Evolutionary conservation across 495 filamentous ascomycete genomes (phyloP), one percentile per base, ranked within the genome.

Genomic region (Penicillium riverlandense): DNA sequence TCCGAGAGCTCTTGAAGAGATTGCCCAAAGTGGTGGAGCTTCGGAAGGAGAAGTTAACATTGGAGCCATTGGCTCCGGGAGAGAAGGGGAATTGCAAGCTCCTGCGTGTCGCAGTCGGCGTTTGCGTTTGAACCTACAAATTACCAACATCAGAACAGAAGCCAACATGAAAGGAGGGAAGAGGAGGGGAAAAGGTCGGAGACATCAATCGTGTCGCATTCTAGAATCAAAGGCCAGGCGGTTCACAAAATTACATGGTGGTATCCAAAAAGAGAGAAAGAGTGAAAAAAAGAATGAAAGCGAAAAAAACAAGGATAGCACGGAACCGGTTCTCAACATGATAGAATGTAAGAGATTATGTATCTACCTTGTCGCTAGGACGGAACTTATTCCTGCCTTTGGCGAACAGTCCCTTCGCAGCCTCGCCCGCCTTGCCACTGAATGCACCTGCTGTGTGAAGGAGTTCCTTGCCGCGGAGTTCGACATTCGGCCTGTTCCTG

Each of bases 311-410:
- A 47, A 15, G 44, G 7, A 22, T 37, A 39, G 27, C 40, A 40
- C 37, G 30, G 49, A 43, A 36, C 47, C 44, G 48, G 43, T 44
- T 40, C 53, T 50, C 43, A 41, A 47, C 43, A 37, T 36, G 39
- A 49, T 35, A 47, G 45, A 46, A 45, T 43, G 61, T 66, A 69
- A 59, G 66, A 75, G 67, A 74, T 78, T 50, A 75, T 67, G 67
- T 61, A 78, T 87, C 85, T 81, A 88, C 87, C 85, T 91, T 92
- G 57, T 90, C 85, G 39, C 83, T 82, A 33, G 72, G 72, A 48
- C 79, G 78, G 57, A 92, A 78, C 61, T 85, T 90, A 63, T 76
- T 92, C 63, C 82, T 85, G 32, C 90, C 88, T 58, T 91, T 92
- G 45, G 82, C 85, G 61, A 96, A 83, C 40, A 95, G 59, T 29